Conservation (phyloP, 2,329 filamentous ascomycete genomes). For the Phialophora expanda region DNA sequence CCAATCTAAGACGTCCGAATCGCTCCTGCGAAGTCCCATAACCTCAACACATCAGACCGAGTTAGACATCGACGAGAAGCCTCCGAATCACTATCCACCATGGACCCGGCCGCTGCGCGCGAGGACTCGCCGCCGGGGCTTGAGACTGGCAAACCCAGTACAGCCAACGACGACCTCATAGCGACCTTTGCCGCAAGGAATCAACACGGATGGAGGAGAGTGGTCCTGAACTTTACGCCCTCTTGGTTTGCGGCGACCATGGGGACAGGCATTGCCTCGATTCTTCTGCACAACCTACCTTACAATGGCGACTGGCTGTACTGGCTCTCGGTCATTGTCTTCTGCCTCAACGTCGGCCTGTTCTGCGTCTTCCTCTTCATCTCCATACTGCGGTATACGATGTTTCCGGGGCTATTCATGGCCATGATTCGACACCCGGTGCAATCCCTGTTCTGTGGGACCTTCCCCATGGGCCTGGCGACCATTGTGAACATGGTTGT, state of each 20-base stretch:
- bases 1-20: not conserved
- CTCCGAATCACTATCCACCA: not conserved
- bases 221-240: constrained; percentile 57
- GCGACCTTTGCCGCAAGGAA: constrained; percentile 41
- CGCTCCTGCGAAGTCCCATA: not conserved
- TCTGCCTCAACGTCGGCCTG: constrained; percentile 63
- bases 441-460: constrained; percentile 69
- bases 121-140: not conserved
- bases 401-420: constrained; percentile 67
- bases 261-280: constrained; percentile 70
- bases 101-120: not conserved
- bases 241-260: constrained; percentile 67
- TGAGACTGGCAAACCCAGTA: not conserved
- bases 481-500: constrained; percentile 69
- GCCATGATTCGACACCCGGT: constrained; percentile 68
- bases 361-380: constrained; percentile 62
- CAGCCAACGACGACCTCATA: constrained; percentile 12
- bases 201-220: constrained; percentile 38
- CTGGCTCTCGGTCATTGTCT: constrained; percentile 60
- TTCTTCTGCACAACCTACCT: constrained; percentile 67
- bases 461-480: constrained; percentile 68
- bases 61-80: not conserved
- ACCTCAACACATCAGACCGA: not conserved
- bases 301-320: constrained; percentile 64
- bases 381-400: constrained; percentile 62